Conservation (phyloP, 2,329 filamentous ascomycete species). For the Madurella fahalii region DNA sequence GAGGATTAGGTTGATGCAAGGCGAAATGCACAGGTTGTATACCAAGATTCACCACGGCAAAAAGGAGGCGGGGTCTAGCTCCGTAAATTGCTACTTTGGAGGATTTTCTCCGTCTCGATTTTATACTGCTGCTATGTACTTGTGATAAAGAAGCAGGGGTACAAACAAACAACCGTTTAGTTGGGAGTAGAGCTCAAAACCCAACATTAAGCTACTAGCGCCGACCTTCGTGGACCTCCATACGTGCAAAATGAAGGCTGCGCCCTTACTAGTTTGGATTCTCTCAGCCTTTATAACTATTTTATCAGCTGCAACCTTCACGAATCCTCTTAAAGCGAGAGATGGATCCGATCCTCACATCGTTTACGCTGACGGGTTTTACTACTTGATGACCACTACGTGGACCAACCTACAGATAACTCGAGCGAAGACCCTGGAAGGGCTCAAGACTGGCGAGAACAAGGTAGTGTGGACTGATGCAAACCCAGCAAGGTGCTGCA, state of each 20-base stretch:
- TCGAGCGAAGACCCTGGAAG: slow-evolving; percentile 49
- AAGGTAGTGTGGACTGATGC: slow-evolving; percentile 49
- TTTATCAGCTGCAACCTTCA: slow-evolving; percentile 6
- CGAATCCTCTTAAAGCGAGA: slow-evolving; percentile 8
- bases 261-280: not conserved
- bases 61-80: not conserved
- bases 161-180: too few relatives aligned
- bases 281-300: slow-evolving; percentile 1
- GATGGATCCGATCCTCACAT: slow-evolving; percentile 27
- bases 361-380: slow-evolving; percentile 49
- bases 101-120: not conserved
- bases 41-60: not conserved
- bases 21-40: not conserved
- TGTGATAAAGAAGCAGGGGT: too few relatives aligned
- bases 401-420: slow-evolving; percentile 54
- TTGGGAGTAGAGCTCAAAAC: too few relatives aligned
- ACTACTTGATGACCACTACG: slow-evolving; percentile 54
- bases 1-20: not conserved
- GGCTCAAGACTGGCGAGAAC: slow-evolving; percentile 49
- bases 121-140: too few relatives aligned
- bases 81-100: not conserved
- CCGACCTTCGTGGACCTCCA: too few relatives aligned
- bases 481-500: slow-evolving; percentile 46
- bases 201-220: too few relatives aligned
- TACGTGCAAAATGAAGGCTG: not conserved